Evolutionary conservation across 208 protist species (phyloP), one percentile per base, ranked within the genome.

Genomic region (Crithidia fasciculata): DNA sequence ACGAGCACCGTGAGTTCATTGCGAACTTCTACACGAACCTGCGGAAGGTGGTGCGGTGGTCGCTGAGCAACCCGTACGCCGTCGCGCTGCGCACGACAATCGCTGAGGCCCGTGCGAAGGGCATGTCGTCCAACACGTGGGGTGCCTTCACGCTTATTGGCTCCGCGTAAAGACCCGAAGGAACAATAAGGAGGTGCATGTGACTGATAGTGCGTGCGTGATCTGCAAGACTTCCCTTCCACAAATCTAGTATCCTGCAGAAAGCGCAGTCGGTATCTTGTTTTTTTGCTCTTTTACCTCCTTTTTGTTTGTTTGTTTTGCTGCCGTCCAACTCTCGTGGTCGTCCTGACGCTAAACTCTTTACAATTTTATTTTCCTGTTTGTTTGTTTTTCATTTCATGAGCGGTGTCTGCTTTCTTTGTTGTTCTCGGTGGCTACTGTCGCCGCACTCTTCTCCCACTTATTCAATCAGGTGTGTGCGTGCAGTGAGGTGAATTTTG

Each of bases 51-150:
- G 55, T 83, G 65, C 72, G 81, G 43, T 91, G 78, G 70, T 56
- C 76, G 15, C 67, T 92, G 78, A 73, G 64, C 13, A 79, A 80
- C 55, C 83, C 88, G 15, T 96, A 91, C 64, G 90, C 90, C 9
- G 62, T 95, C 28, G 92, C 92, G 44, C 87, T 96, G 43, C 92
- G 87, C 56, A 83, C 83, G 70, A 74, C 89, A 7, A 83, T 94
- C 5, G 72, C 72, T 0, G 79, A 80, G 28, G 84, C 81, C 9
- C 69, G 67, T 47, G 78, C 59, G 57, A 50, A 47, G 12, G 62
- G 70, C 15, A 78, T 87, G 71, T 72, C 82, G n/a, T 63, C 79
- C 0, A 73, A 64, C 15, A 81, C 92, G 60, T 95, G 92, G 88
- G 67, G 73, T 37, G 76, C 88, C 36, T 88, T 96, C 67, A 95